A percentile compares a stretch with the other conserved stretches of the same genome.
Evolutionary conservation across 2,329 filamentous ascomycete genomes (phyloP).

Genomic region (Arthrobotrys conoides): DNA sequence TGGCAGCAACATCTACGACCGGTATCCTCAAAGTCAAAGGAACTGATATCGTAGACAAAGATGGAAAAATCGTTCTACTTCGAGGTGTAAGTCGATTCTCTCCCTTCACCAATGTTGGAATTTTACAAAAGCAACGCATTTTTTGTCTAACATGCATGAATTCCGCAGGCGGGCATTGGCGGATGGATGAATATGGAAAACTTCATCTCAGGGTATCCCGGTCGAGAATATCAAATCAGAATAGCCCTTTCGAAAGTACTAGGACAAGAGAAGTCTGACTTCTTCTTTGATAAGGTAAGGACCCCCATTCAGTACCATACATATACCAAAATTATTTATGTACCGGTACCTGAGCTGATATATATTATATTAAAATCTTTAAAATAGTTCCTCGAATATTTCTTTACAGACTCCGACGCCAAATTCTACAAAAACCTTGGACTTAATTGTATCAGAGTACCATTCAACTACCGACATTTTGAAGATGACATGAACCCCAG

Average conservation of each 20-base stretch:
- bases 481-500: slow-evolving; percentile 71
- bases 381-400: slow-evolving; percentile 70
- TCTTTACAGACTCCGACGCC: slow-evolving; percentile 74
- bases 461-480: slow-evolving; percentile 75
- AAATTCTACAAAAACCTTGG: slow-evolving; percentile 73
- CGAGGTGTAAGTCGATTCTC: slow-evolving; percentile 65
- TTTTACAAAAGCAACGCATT: slow-evolving; percentile 27
- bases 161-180: slow-evolving; percentile 65
- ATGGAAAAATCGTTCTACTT: slow-evolving; percentile 69
- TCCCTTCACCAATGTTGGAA: slow-evolving; percentile 60
- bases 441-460: slow-evolving; percentile 74
- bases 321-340: too few relatives aligned
- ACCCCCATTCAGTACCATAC: not conserved
- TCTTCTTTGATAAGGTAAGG: slow-evolving; percentile 73
- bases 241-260: slow-evolving; percentile 72
- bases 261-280: slow-evolving; percentile 73
- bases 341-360: not conserved
- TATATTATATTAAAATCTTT: not conserved
- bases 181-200: slow-evolving; percentile 71
- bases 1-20: slow-evolving; percentile 63
- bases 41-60: slow-evolving; percentile 69
- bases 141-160: slow-evolving; percentile 6
- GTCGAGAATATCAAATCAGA: slow-evolving; percentile 73
- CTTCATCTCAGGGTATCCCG: slow-evolving; percentile 76
- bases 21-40: slow-evolving; percentile 68